These are phyloP conservation scores for Chlamydomonas sphaeroides DNA, from an alignment of 139 green algal species.

Conservation along the genomic window DNA sequence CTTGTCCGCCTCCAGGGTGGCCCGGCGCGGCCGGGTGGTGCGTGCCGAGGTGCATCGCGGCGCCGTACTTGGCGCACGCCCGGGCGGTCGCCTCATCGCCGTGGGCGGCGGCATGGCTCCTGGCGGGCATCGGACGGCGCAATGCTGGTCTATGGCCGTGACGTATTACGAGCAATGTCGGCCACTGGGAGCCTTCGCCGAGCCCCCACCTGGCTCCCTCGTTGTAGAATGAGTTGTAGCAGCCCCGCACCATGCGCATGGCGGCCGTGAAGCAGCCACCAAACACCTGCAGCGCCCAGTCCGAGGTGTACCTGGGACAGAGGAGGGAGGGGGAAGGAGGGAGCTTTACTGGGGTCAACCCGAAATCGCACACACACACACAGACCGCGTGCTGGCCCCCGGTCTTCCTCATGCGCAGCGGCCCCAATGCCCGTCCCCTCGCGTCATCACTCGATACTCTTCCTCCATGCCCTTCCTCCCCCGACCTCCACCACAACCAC, in stretches of 20 bases:
- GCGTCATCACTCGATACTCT: not conserved
- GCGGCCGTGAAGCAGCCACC: not conserved
- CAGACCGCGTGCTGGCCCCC: not conserved
- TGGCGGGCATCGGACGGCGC: not conserved
- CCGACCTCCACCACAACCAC: not conserved
- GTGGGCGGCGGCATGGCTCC: not conserved
- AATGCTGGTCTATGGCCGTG: not conserved
- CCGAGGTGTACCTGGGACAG: slow-evolving; percentile 41
- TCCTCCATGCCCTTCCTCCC: not conserved
- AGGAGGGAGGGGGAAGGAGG: not conserved
- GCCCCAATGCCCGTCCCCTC: too few relatives aligned
- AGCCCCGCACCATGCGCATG: not conserved
- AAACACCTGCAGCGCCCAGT: slow-evolving; percentile 40
- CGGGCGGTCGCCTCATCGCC: not conserved
- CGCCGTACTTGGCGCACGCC: not conserved
- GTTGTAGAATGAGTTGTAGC: not conserved
- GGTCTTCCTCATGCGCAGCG: not conserved
- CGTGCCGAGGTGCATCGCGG: not conserved
- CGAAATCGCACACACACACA: not conserved
- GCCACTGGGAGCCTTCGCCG: too few relatives aligned
- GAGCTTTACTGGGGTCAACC: not conserved
- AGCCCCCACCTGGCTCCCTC: not conserved
- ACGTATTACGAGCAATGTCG: too few relatives aligned
- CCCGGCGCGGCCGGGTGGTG: too few relatives aligned
- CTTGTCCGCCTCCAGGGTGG: too few relatives aligned